Conservation (phyloP, 2,329 filamentous ascomycete species). For the Neoascochyta sp. region DNA sequence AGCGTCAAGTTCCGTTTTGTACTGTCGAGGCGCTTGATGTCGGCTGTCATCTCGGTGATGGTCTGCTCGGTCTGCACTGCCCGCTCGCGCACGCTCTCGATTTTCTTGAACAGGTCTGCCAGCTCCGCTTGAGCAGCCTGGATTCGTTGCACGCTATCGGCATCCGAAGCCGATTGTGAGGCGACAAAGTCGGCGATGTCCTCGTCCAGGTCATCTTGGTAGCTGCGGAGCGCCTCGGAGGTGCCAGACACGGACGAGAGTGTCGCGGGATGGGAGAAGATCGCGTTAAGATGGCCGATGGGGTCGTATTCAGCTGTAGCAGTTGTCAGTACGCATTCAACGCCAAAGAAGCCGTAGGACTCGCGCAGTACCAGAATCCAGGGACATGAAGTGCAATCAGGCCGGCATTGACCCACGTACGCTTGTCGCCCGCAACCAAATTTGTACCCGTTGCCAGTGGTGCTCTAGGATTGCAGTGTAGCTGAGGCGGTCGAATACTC, state of each 20-base stretch:
- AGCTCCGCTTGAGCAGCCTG: constrained; percentile 87
- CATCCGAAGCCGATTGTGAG: constrained; percentile 77
- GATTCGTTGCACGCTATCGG: constrained; percentile 86
- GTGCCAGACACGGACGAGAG: constrained; percentile 73
- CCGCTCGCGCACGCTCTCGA: constrained; percentile 84
- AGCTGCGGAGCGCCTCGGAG: constrained; percentile 66
- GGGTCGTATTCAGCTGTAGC: constrained; percentile 80
- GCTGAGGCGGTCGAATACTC: no score
- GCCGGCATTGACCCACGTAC: constrained; percentile 36
- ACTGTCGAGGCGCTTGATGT: constrained; percentile 94
- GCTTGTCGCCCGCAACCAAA: constrained; percentile 24
- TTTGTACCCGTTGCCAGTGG: constrained; percentile 11
- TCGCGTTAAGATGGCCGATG: constrained; percentile 84
- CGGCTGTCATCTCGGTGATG: constrained; percentile 97
- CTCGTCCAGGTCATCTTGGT: constrained; percentile 77
- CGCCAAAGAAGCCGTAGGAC: constrained; percentile 3
- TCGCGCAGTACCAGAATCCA: constrained; percentile 37
- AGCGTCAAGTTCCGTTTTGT: constrained; percentile 95
- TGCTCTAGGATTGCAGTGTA: no score
- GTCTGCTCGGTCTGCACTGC: constrained; percentile 90
- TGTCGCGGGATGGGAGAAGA: constrained; percentile 87
- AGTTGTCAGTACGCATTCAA: constrained; percentile 21
- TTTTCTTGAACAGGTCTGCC: constrained; percentile 85
- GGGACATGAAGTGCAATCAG: constrained; percentile 36
- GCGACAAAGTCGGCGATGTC: constrained; percentile 71